phyloP scores from a whole-genome alignment of 345 rosid species.

The Cardamine chenopodiifolia region DNA sequence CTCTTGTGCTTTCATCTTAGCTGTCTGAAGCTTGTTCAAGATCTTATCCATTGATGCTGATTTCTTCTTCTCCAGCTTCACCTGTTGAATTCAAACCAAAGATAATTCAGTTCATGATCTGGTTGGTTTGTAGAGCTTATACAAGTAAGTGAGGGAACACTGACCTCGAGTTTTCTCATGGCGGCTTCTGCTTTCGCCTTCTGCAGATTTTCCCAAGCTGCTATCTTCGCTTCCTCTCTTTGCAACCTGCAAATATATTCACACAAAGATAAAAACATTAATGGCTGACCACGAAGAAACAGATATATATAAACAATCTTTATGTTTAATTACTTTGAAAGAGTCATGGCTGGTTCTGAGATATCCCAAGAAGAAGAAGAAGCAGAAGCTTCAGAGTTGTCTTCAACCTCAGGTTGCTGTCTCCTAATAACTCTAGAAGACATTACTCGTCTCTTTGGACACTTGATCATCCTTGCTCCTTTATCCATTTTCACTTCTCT shows the following conservation, averaged over 20 bases:
- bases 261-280: not conserved
- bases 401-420: slow-evolving; percentile 49
- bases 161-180: slow-evolving; percentile 86
- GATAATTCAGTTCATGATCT: not conserved
- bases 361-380: slow-evolving; percentile 59
- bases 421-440: slow-evolving; percentile 48
- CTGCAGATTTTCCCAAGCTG: slow-evolving; percentile 97
- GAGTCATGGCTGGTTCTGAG: slow-evolving; percentile 58
- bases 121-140: not conserved
- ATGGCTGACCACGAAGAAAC: slow-evolving; percentile 5
- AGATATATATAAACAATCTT: not conserved
- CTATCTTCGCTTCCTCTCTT: slow-evolving; percentile 89
- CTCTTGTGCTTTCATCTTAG: slow-evolving; percentile 69
- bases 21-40: slow-evolving; percentile 63
- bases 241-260: slow-evolving; percentile 53
- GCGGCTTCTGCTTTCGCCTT: slow-evolving; percentile 99
- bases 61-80: slow-evolving; percentile 89
- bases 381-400: slow-evolving; percentile 42
- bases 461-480: slow-evolving; percentile 56
- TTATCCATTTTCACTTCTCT: slow-evolving; percentile 85
- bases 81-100: slow-evolving; percentile 46
- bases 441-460: slow-evolving; percentile 56
- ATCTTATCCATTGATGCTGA: slow-evolving; percentile 83
- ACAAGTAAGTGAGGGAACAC: not conserved
- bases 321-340: slow-evolving; percentile 55